Evolutionary conservation across 1,284 basidiomycete genomes (phyloP).

Genomic region (Irpex sp.): DNA sequence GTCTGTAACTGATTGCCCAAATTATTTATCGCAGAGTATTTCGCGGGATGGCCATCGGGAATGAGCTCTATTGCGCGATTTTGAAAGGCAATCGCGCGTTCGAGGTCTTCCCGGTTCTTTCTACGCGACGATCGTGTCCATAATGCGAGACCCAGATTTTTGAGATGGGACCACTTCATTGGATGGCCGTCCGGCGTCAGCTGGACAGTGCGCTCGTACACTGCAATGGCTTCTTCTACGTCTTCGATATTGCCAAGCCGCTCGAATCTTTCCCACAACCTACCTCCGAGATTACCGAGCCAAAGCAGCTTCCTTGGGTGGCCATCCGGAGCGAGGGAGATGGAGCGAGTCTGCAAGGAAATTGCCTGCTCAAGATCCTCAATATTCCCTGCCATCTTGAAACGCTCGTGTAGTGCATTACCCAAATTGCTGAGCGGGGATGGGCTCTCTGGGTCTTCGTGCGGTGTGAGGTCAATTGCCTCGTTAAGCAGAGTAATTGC

Average conservation of each 20-base stretch:
- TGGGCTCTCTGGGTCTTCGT: not conserved
- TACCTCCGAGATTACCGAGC: not conserved
- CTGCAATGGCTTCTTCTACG: not conserved
- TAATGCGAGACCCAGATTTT: not conserved
- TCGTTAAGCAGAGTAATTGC: not conserved
- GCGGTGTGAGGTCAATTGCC: not conserved
- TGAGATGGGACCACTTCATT: not conserved
- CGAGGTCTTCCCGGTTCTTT: not conserved
- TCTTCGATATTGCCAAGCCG: not conserved
- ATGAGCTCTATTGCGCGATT: not conserved
- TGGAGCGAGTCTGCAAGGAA: not conserved
- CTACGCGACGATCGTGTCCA: not conserved
- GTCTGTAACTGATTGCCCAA: not conserved
- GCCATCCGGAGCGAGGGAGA: not conserved
- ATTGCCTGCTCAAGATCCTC: not conserved
- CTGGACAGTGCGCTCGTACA: not conserved
- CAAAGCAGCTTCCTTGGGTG: not conserved
- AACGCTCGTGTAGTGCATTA: not conserved
- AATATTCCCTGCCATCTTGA: not conserved
- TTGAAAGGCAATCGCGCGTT: not conserved
- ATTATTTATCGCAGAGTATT: not conserved
- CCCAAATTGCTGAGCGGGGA: not conserved
- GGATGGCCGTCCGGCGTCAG: not conserved
- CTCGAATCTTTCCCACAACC: not conserved
- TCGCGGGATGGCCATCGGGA: not conserved